Base-by-base conservation (phyloP, 2,329 filamentous ascomycete genomes). In the Aspergillus brunneoviolaceus region DNA sequence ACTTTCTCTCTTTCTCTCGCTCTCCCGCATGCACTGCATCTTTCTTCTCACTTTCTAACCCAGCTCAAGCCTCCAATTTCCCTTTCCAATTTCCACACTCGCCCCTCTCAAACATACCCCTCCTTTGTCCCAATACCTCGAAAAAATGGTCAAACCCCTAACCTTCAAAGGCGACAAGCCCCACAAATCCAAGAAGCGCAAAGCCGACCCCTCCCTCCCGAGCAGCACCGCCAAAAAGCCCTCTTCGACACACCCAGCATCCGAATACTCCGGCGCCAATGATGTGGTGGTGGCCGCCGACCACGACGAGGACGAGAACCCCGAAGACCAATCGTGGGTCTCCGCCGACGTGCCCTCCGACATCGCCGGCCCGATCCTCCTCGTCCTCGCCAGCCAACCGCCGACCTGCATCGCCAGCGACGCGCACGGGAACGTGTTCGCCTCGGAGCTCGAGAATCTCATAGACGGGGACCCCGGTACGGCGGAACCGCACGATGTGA, bases 81-180 rank as follows among this genome's bases (percentile, higher is more conserved):
- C 27, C 27, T 9, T 29, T 9, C 7, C 27, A 10, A 9, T 7
- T 10, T 29, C 27, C 27, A 6, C 27, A 29, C 1, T 29, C 27
- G 5, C 27, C 4, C 50, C 19, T n/a, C 50, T 27, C 25, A 21
- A 42, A 52, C 39, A 23, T 29, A 59, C 29, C 10, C 7, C 27
- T 29, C 27, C 9, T 2, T 7, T 9, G 7, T 2, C 27, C 27
- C 7, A 12, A 19, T 51, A 55, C 31, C 10, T 57, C 29, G 27
- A 42, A 9, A 27, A 60, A 60, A 78, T 77, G 76, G 76, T 96
- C 68, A 97, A 96, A 76, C 88, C 94, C 51, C 85, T 99, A 60
- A 83, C 87, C 52, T 99, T 99, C 84, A 99, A 99, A 80, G 95
- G 95, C 82, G 95, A 99, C 80, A 97, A 95, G 80, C 80, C 39